These are phyloP conservation scores for Marasmius tenuissimus DNA, from an alignment of 1,284 basidiomycete species.

Conservation along the genomic window DNA sequence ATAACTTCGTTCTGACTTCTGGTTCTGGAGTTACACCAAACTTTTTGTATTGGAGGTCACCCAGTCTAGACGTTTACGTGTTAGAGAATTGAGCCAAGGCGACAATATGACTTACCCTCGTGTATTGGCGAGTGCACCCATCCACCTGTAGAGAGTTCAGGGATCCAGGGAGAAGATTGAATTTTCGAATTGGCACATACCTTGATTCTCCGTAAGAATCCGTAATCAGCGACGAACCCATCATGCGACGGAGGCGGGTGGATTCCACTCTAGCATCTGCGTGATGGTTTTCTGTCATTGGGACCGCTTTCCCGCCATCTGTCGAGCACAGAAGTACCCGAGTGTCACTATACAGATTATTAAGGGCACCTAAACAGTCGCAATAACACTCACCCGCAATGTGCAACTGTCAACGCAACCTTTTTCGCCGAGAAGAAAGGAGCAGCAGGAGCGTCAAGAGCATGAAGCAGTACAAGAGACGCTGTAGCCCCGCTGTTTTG, in stretches of 20 bases:
- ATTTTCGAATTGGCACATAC: slow-evolving; percentile 34
- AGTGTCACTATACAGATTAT: slow-evolving; percentile 69
- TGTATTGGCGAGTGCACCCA: slow-evolving; percentile 94
- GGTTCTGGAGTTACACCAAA: slow-evolving; percentile 95
- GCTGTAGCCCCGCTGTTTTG: slow-evolving; percentile 85
- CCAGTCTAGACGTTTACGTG: slow-evolving; percentile 57
- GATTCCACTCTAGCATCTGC: slow-evolving; percentile 88
- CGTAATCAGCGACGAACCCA: slow-evolving; percentile 86
- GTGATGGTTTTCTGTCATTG: slow-evolving; percentile 92
- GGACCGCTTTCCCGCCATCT: slow-evolving; percentile 67
- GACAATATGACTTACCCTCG: slow-evolving; percentile 57
- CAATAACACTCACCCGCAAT: slow-evolving; percentile 71
- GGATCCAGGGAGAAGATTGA: not conserved
- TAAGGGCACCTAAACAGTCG: not conserved
- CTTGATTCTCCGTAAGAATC: slow-evolving; percentile 95
- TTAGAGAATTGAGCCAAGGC: not conserved
- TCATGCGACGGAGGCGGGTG: slow-evolving; percentile 83
- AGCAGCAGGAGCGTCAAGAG: slow-evolving; percentile 69
- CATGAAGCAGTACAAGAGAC: slow-evolving; percentile 86
- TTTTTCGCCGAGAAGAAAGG: slow-evolving; percentile 79
- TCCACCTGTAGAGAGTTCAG: slow-evolving; percentile 59
- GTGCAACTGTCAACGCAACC: slow-evolving; percentile 84
- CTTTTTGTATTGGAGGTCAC: slow-evolving; percentile 88
- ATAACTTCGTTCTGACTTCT: slow-evolving; percentile 79
- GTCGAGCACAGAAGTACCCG: slow-evolving; percentile 82